Evolutionary conservation across 2,329 filamentous ascomycete genomes (phyloP).

Genomic region (Calonectria montana): DNA sequence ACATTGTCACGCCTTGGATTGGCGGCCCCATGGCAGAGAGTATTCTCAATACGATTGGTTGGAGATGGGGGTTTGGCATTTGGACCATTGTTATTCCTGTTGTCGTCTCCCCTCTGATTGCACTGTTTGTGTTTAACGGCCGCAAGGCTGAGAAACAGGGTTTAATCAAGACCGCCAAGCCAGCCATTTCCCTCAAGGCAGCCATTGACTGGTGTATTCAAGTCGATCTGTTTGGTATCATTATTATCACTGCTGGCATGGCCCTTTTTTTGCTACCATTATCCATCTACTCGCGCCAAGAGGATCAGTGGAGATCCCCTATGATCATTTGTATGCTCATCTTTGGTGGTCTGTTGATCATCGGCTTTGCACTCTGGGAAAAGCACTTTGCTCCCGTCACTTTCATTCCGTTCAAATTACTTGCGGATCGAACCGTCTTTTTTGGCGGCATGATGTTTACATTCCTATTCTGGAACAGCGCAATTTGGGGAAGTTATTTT

Average conservation of each 20-base stretch:
- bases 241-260: conserved; percentile 66
- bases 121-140: conserved; percentile 13
- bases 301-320: conserved; percentile 59
- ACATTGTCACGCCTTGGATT: conserved; percentile 74
- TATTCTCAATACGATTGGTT: conserved; percentile 64
- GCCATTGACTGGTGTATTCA: conserved; percentile 63
- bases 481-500: conserved; percentile 54
- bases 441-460: conserved; percentile 51
- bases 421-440: conserved; percentile 51
- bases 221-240: conserved; percentile 68
- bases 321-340: conserved; percentile 66
- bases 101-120: conserved; percentile 11
- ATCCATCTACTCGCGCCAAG: conserved; percentile 61
- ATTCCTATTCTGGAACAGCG: conserved; percentile 50
- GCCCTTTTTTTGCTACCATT: conserved; percentile 74
- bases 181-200: conserved; percentile 21
- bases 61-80: conserved; percentile 76
- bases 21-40: conserved; percentile 66
- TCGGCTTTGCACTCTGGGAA: conserved; percentile 69
- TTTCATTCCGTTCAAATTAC: conserved; percentile 60
- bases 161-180: conserved; percentile 49
- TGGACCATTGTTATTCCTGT: conserved; percentile 32
- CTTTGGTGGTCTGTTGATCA: conserved; percentile 67
- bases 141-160: conserved; percentile 68
- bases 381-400: conserved; percentile 65